phyloP scores from a whole-genome alignment of 352 stramenopile genomes.

The Phytophthora citrophthora region DNA sequence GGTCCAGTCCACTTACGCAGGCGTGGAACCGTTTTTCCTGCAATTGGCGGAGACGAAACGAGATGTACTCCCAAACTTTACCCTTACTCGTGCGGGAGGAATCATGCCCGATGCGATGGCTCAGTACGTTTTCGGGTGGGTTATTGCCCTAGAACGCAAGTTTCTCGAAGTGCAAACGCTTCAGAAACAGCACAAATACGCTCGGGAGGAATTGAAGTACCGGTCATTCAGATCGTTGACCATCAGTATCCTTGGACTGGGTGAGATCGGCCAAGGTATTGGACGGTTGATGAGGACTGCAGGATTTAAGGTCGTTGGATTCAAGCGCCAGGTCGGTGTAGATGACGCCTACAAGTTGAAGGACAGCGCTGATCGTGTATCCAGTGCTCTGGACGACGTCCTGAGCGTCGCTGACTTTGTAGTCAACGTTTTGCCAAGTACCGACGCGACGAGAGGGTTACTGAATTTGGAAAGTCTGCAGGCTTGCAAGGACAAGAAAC shows the following conservation, averaged over 20 bases:
- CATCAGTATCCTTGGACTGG: constrained; percentile 60
- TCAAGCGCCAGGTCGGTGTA: constrained; percentile 53
- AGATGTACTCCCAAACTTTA: constrained; percentile 32
- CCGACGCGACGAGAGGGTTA: constrained; percentile 69
- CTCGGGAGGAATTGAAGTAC: constrained; percentile 33
- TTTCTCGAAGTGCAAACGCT: constrained; percentile 46
- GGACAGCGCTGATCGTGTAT: constrained; percentile 47
- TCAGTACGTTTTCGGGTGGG: constrained; percentile 56
- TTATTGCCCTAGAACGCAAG: constrained; percentile 45
- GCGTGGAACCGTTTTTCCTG: constrained; percentile 50
- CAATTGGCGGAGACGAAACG: constrained; percentile 2
- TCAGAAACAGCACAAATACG: constrained; percentile 40
- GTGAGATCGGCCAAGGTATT: constrained; percentile 69
- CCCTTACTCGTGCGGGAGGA: constrained; percentile 47
- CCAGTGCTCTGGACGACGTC: constrained; percentile 53
- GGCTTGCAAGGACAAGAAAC: constrained; percentile 55
- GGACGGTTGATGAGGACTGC: constrained; percentile 51
- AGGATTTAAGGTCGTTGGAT: constrained; percentile 68
- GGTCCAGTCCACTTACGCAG: constrained; percentile 59
- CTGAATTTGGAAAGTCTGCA: constrained; percentile 54
- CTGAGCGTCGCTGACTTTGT: constrained; percentile 72
- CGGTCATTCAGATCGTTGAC: constrained; percentile 46
- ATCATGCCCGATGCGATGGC: constrained; percentile 56
- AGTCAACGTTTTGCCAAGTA: constrained; percentile 88
- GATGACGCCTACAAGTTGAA: constrained; percentile 8